phyloP scores from a whole-genome alignment of 305 asterid species.

The Solanum hybrid region DNA sequence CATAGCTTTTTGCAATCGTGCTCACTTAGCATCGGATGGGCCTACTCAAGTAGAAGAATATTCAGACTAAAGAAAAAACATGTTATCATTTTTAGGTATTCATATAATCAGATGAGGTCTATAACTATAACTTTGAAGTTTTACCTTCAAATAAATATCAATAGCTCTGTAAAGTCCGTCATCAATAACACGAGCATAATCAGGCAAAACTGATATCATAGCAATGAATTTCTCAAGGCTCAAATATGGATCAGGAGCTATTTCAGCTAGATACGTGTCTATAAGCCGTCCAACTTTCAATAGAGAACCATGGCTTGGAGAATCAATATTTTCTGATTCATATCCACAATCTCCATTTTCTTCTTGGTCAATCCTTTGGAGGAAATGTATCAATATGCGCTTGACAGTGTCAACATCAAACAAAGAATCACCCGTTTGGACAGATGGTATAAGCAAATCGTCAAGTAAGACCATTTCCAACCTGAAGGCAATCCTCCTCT shows the following conservation, averaged over 20 bases:
- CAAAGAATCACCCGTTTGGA: conserved; percentile 47
- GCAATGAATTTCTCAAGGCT: conserved; percentile 46
- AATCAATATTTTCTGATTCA: conserved; percentile 39
- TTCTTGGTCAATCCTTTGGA: conserved; percentile 48
- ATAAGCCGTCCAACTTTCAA: conserved; percentile 52
- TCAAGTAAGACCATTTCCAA: conserved; percentile 53
- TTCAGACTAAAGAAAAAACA: not conserved
- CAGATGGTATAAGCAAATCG: conserved; percentile 49
- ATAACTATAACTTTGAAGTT: not conserved
- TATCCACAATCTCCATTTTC: conserved; percentile 41
- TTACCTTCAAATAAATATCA: conserved; percentile 63
- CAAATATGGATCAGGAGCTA: conserved; percentile 65
- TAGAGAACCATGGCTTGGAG: conserved; percentile 40
- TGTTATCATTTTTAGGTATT: not conserved
- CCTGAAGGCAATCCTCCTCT: conserved; percentile 44
- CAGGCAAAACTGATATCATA: conserved; percentile 56
- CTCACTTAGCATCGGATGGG: conserved; percentile 45
- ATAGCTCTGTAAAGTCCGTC: conserved; percentile 70
- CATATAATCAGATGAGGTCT: not conserved
- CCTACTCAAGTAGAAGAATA: conserved; percentile 14
- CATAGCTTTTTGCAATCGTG: conserved; percentile 48
- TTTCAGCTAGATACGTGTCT: conserved; percentile 59
- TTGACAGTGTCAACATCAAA: conserved; percentile 49
- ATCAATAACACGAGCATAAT: conserved; percentile 56
- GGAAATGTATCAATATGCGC: conserved; percentile 45